Evolutionary conservation across 1,139 yeast genomes (phyloP), one percentile per base, ranked within the genome.

Genomic region (Suhomyces taliae): DNA sequence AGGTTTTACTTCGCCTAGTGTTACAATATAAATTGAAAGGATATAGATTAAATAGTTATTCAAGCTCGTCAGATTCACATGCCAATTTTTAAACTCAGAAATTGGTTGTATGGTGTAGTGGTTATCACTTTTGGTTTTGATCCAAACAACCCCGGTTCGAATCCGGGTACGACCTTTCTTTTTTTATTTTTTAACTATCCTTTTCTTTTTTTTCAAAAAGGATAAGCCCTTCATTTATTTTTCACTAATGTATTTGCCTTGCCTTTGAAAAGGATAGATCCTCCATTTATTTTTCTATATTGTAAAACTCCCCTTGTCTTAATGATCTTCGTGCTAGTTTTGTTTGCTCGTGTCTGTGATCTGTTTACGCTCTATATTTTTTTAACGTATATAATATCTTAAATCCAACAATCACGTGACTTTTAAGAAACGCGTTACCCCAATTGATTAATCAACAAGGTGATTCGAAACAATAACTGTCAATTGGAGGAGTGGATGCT

Each of bases 101-200:
- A 29, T 29, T n/a, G 76, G 75, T 70, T 69, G 69, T 65, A 67
- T 71, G 70, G 76, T 70, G 76, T 71, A 71, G 76, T 67, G 76
- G 76, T 70, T 69, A 70, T 70, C 76, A 70, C 76, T 57, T 62
- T 66, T 65, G 75, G 76, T 70, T 70, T 64, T 70, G 76, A 70
- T 83, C 89, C 90, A 84, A 72, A 77, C 82, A 82, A 85, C 91
- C 89, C 90, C 90, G 86, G 90, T 85, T 85, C 90, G 91, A 85
- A 83, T 83, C 90, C 90, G 90, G 90, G 89, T 82, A 82, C 83
- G 89, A 84, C 89, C 90, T 84, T 47, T 72, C 72, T 70, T 66
- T 56, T 49, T 34, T 38, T 36, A 4, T 5, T 12, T 12, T n/a
- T 27, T 5, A 2, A 12, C 8, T 40, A 15, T 3, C 6, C 24